Conservation (phyloP, 257 asterid species). For the Solanum peruvianum region DNA sequence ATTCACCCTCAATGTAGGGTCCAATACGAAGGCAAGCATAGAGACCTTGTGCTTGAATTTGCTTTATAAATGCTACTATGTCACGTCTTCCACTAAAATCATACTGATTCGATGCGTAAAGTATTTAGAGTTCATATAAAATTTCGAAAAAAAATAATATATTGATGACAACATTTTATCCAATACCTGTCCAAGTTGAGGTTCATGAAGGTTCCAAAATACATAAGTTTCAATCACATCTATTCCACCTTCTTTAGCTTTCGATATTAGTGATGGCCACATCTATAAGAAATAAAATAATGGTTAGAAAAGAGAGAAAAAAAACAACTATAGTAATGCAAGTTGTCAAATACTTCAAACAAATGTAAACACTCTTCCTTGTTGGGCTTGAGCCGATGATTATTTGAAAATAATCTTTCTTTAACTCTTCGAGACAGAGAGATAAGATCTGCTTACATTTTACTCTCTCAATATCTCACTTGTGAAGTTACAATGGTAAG, state of each 20-base stretch:
- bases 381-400: neutral
- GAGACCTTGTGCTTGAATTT: constrained; percentile 65
- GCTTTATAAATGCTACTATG: constrained; percentile 53
- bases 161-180: neutral
- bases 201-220: constrained; percentile 86
- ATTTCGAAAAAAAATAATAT: neutral
- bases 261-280: constrained; percentile 69
- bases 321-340: neutral
- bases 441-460: accelerated
- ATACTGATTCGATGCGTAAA: constrained; percentile 24
- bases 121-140: neutral
- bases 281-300: constrained; percentile 23
- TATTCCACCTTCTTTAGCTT: constrained; percentile 71
- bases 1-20: constrained; percentile 77
- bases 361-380: too few species aligned
- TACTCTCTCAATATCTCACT: too few species aligned
- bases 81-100: constrained; percentile 62
- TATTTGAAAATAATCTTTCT: too few species aligned
- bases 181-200: constrained; percentile 49
- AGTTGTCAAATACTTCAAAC: neutral
- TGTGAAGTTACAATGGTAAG: neutral
- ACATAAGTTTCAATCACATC: constrained; percentile 72
- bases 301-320: neutral
- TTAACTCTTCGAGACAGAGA: neutral
- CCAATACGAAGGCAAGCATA: constrained; percentile 79